Base-by-base conservation (phyloP, 108 stramenopile species). In the Skeletonema potamos region DNA sequence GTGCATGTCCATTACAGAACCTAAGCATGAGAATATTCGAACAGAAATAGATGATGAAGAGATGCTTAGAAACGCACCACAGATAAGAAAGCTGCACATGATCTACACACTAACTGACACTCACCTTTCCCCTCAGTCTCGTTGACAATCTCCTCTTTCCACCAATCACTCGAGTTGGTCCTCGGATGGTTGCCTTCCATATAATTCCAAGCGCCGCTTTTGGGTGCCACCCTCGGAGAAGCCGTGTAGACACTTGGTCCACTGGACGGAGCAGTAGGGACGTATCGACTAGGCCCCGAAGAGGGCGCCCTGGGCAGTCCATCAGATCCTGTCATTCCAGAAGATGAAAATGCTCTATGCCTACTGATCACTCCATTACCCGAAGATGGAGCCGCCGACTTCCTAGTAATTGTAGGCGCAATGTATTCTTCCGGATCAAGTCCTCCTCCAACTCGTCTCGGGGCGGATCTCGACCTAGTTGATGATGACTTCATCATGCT, bases 391-490 rank as follows among this genome's bases (percentile, higher is more conserved):
- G 44, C 18, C n/a, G 44, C 4, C 44, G 18, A 18, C 17, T 46
- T 18, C 44, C 44, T 6, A 20, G 4, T 20, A 6, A 18, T 13
- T n/a, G 44, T 6, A 36, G 66, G 54, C 3, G 58, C 70, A 51
- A 62, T 70, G 13, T 43, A 61, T 51, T 80, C 79, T 58, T 80
- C 79, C 3, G 79, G 79, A 15, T 80, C 79, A 41, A 80, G 57
- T 54, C 44, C 44, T 20, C 44, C 44, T 20, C 44, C 44, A 20
- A 46, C 44, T 20, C 44, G 17, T 20, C 44, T 46, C 18, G 44
- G 44, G 4, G 44, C 18, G 0, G 44, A 46, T 46, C 44, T 46
- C 44, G 44, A 46, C 44, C 77, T 66, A 12, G 10, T 41, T 0
- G 44, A 59, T 29, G 37, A 51, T 30, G 70, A 13, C 18, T n/a